phyloP scores from a whole-genome alignment of 2,329 filamentous ascomycete species.

The Pseudogymnoascus pannorum region DNA sequence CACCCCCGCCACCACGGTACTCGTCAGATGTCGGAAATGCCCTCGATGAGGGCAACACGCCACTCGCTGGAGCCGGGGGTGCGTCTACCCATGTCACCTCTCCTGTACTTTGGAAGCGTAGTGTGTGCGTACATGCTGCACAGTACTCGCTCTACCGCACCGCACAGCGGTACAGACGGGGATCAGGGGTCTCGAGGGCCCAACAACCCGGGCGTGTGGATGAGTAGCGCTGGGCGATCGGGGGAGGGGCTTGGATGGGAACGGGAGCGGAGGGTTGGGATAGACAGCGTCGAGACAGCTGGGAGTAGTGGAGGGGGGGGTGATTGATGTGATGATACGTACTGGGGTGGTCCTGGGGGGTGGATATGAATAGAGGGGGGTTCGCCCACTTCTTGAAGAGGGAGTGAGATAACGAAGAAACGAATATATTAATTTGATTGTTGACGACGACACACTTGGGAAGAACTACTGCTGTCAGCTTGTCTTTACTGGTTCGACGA shows the following conservation, averaged over 20 bases:
- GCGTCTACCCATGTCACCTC: not conserved
- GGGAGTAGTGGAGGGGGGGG: not conserved
- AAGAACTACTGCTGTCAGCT: not conserved
- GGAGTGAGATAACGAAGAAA: not conserved
- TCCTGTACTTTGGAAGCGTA: not conserved
- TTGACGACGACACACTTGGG: not conserved
- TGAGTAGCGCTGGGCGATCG: not conserved
- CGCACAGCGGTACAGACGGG: not conserved
- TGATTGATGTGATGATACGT: not conserved
- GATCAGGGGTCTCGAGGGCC: constrained; percentile 1
- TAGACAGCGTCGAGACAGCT: not conserved
- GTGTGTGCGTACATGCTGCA: too few species aligned
- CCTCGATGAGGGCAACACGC: not conserved
- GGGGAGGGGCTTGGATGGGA: not conserved
- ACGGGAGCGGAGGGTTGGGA: not conserved
- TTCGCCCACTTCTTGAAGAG: not conserved
- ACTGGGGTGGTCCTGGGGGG: not conserved
- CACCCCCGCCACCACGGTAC: not conserved
- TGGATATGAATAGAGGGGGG: constrained; percentile 3
- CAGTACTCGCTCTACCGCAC: not conserved
- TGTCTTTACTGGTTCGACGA: not conserved
- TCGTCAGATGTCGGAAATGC: constrained; percentile 3
- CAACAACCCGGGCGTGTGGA: not conserved
- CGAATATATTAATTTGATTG: not conserved
- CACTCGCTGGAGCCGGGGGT: not conserved